Base-by-base conservation (phyloP, 352 stramenopile species). In the Bremia lactucae region DNA sequence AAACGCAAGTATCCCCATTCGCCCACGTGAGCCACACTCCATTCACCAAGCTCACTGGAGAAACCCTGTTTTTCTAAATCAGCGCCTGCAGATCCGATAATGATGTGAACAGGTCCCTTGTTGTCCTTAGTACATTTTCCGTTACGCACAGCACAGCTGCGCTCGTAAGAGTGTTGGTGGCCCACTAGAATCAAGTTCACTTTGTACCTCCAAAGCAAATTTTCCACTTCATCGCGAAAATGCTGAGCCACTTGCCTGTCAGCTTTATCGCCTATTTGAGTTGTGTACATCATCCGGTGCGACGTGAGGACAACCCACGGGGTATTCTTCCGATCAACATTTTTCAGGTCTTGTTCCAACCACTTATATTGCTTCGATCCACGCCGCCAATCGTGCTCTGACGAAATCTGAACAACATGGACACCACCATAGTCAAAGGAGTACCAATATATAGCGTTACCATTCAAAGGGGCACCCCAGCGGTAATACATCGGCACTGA, bases 271-370 rank as follows among this genome's bases (percentile, higher is more conserved):
- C 73, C 67, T 3, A 83, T 8, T 37, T 91, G 75, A 6, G 78
- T 87, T 31, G 78, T 87, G 61, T 91, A 91, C 77, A 97, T 87
- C 55, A 95, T 94, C 18, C 88, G 67, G 52, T 97, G 88, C 6
- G 78, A 62, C 46, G 92, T 95, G 28, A 97, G 48, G 26, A 97
- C 67, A 19, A 97, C 41, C 89, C 89, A 97, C 10, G 92, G 92
- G 13, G 83, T 96, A 40, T 81, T 55, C 0, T 36, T 66, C 29
- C 92, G 67, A 56, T 97, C 75, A 5, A 97, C 72, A 25, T 20
- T 49, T 39, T 68, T 59, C 29, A 97, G 60, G 49, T 96, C 84
- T 6, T 64, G 53, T 41, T 96, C 68, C 16, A 97, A 50, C 78
- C 86, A 97, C 31, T 69, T 55, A 51, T 95, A 91, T 58, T 97